These are phyloP conservation scores for Centella asiatica DNA, from an alignment of 129 eudicot species.

Conservation along the genomic window DNA sequence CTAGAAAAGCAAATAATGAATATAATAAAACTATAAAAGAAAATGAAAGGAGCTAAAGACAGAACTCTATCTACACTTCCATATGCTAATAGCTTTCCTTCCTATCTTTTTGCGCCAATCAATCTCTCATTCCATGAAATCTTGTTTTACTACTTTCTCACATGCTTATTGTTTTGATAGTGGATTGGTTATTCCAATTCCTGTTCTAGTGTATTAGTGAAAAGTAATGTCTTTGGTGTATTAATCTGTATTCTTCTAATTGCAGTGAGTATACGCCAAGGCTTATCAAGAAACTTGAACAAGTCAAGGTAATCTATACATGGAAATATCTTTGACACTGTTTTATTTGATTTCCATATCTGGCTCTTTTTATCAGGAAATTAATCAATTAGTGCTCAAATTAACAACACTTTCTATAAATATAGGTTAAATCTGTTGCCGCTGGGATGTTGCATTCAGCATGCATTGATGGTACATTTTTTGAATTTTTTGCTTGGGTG, in stretches of 20 bases:
- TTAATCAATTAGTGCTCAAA: neutral
- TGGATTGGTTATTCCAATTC: neutral
- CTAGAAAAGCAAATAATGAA: no score
- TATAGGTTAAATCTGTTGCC: conserved; percentile 61
- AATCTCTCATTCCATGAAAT: no score
- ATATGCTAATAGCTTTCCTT: no score
- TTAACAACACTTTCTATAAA: conserved; percentile 12
- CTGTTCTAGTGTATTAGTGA: conserved; percentile 1
- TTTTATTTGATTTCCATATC: neutral
- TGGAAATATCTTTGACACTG: neutral
- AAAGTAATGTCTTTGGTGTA: neutral
- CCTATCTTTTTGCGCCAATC: no score
- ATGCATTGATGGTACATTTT: conserved; percentile 64
- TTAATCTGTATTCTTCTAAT: neutral
- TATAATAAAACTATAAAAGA: no score
- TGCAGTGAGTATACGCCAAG: conserved; percentile 94
- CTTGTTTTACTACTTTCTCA: no score
- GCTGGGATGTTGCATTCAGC: conserved; percentile 98
- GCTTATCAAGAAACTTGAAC: conserved; percentile 80
- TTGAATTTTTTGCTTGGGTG: neutral
- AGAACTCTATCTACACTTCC: no score
- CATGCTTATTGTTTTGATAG: neutral
- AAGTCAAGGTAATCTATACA: conserved; percentile 48
- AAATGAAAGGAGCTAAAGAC: no score
- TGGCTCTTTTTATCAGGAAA: neutral